Evolutionary conservation across 768 basidiomycete species (phyloP), one percentile per base, ranked within the genome.

Genomic region (Rhizopogon rudus): DNA sequence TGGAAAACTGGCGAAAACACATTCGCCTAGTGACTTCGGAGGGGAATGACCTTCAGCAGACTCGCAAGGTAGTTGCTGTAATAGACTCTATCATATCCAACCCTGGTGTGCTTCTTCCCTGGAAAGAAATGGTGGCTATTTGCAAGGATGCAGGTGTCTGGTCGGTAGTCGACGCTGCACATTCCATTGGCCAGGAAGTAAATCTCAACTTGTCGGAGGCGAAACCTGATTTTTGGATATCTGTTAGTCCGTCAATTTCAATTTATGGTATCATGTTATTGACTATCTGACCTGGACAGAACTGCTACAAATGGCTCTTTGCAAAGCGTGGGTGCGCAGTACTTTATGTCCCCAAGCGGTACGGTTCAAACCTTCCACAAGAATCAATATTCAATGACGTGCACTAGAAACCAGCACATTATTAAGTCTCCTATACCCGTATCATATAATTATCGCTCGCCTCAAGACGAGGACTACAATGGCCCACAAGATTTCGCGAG

Each of bases 251-350:
- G 16, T 42, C 20, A 7, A 28, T 29, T 29, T 39, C 13, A 3
- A 20, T 22, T n/a, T 2, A 14, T n/a, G 20, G 16, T 43, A 22
- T 8, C 25, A 16, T 25, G 6, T 16, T 46, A 29, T 17, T 48
- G 28, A 42, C 25, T 29, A 2, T 13, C 7, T 52, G 22, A 8
- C 9, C 33, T 5, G 2, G 13, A 52, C 57, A 89, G 82, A 92
- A 92, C 62, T 87, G 86, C 60, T 88, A 93, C 70, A 93, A 94
- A 69, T 95, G 93, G 91, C 71, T 93, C 2, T 84, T 77, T 61
- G 76, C 81, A 3, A 86, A 89, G 66, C 78, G 91, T 5, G 75
- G 81, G 1, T 83, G 78, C 44, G 83, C 88, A 0, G 73, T 87
- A 16, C 72, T 94, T 14, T 94, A 93, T 65, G 87, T 90, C 6